Evolutionary conservation across 2,329 filamentous ascomycete species (phyloP).

Genomic region (Talaromyces rugulosus): DNA sequence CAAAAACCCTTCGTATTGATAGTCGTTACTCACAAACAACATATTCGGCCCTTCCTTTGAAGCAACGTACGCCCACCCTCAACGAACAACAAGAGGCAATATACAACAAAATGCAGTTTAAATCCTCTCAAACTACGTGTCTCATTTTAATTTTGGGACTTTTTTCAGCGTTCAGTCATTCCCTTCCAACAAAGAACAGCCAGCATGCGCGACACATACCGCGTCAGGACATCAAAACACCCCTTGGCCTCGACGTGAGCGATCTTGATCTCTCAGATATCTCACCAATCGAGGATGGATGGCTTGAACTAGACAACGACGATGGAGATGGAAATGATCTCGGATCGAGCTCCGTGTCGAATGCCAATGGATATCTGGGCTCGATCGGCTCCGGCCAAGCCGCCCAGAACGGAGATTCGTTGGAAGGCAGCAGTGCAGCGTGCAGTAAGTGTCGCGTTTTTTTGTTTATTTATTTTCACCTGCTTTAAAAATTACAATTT

Average conservation of each 20-base stretch:
- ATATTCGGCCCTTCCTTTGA: not conserved
- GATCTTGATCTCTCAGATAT: constrained; percentile 8
- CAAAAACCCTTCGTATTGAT: not conserved
- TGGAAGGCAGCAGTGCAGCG: constrained; percentile 6
- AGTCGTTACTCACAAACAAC: not conserved
- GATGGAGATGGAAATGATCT: not conserved
- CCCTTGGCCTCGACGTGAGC: not conserved
- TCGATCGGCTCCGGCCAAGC: constrained; percentile 7
- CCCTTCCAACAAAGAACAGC: not conserved
- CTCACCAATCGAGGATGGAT: constrained; percentile 6
- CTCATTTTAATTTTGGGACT: not conserved
- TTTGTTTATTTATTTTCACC: not conserved
- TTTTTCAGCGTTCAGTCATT: not conserved
- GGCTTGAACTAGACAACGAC: not conserved
- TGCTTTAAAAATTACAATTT: no score
- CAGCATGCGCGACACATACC: not conserved
- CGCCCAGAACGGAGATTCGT: constrained; percentile 3
- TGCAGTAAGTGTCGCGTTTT: not conserved
- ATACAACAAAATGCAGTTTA: not conserved
- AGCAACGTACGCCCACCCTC: not conserved
- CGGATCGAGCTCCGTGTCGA: not conserved
- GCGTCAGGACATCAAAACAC: constrained; percentile 1
- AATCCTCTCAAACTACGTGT: not conserved
- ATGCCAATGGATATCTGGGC: not conserved
- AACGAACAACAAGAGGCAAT: not conserved